Evolutionary conservation across 768 basidiomycete genomes (phyloP).

Genomic region (Boletus reticuloceps): DNA sequence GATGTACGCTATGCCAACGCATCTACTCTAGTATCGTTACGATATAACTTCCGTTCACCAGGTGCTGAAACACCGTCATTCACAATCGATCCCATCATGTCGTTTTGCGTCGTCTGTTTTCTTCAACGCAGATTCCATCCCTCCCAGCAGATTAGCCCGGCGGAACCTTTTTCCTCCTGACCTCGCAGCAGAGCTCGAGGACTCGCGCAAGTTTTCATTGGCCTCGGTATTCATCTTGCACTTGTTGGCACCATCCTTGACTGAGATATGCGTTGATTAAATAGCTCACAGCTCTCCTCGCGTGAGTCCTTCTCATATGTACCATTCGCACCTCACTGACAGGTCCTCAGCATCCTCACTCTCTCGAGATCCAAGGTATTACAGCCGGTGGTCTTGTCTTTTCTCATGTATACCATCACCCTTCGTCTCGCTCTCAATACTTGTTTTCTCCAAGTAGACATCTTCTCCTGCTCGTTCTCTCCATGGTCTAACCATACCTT

Average conservation of each 20-base stretch:
- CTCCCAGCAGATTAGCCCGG: background rate
- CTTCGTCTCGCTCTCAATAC: conserved; percentile 13
- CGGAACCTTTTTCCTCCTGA: background rate
- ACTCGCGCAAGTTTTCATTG: no score
- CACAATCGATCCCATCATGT: background rate
- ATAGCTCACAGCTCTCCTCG: conserved; percentile 17
- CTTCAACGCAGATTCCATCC: background rate
- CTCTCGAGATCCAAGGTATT: conserved; percentile 10
- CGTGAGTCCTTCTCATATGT: conserved; percentile 9
- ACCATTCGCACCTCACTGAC: no score
- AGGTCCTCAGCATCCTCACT: background rate
- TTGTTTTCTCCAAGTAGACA: conserved; percentile 7
- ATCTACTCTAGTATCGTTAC: no score
- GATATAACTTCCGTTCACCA: no score
- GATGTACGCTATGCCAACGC: no score
- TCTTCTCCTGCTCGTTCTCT: no score
- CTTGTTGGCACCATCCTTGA: no score
- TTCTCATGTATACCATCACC: conserved; percentile 26
- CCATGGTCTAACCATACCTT: no score
- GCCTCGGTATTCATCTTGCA: no score
- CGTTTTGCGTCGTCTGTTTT: background rate
- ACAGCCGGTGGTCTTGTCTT: conserved; percentile 4
- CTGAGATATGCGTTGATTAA: no score
- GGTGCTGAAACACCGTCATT: no score
- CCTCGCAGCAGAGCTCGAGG: conserved; percentile 1